A percentile compares a stretch with the other conserved stretches of the same genome.
These are phyloP conservation scores for Thymus quinquecostatus DNA, from an alignment of 257 asterid species.

Conservation along the genomic window DNA sequence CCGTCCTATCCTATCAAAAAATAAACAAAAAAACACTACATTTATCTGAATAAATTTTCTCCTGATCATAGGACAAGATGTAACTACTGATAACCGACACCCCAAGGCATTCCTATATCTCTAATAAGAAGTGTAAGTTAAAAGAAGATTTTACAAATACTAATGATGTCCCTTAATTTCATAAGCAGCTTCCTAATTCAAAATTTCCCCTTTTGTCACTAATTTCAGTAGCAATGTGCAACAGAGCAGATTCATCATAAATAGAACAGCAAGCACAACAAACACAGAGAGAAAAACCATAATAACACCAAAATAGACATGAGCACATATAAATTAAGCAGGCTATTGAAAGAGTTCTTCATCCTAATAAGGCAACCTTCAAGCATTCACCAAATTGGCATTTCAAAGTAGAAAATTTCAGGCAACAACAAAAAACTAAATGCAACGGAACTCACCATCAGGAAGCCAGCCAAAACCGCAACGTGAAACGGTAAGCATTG, in stretches of 20 bases:
- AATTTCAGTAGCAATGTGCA: background rate
- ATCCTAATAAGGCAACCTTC: background rate
- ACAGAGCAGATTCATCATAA: no score
- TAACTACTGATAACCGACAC: background rate
- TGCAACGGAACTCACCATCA: constrained; percentile 52
- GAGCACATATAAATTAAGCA: background rate
- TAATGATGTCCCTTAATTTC: background rate
- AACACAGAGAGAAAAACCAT: no score
- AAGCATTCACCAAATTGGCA: background rate
- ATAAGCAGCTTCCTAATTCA: background rate
- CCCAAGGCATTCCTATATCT: background rate
- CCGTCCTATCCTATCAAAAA: background rate
- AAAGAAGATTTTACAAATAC: background rate
- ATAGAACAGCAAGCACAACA: no score
- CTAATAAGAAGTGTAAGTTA: background rate
- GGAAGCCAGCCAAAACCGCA: constrained; percentile 74
- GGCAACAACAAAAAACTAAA: background rate
- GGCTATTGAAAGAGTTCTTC: background rate
- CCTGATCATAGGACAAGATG: background rate
- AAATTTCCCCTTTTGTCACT: background rate
- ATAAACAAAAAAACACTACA: no score
- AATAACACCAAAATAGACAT: no score
- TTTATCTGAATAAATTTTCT: background rate
- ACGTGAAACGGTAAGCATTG: constrained; percentile 76
- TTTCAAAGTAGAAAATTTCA: background rate